Conservation (phyloP, 176 grass and related monocot genomes). For the Bothriochloa decipiens region DNA sequence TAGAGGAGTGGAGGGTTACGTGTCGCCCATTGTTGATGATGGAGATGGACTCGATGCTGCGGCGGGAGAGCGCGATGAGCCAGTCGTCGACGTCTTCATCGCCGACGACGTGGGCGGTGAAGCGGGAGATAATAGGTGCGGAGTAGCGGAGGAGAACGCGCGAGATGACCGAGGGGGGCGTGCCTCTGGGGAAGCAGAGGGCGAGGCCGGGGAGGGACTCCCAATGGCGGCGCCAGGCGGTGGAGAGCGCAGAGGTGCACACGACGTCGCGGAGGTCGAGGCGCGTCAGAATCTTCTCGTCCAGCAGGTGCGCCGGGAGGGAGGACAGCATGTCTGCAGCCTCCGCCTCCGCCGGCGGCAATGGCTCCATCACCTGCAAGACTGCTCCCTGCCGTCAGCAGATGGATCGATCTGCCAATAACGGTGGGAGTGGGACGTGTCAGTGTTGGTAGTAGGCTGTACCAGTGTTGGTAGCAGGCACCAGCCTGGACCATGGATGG, state of each 20-base stretch:
- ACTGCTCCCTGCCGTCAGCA: no score
- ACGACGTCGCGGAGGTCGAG: neutral
- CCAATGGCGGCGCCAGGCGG: slow-evolving; percentile 36
- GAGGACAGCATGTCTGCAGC: neutral
- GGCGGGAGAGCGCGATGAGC: slow-evolving; percentile 26
- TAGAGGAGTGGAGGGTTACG: neutral
- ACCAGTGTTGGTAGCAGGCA: no score
- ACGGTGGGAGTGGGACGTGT: no score
- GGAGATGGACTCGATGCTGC: slow-evolving; percentile 13
- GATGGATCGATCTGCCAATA: no score
- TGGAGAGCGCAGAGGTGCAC: slow-evolving; percentile 24
- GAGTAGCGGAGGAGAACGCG: neutral
- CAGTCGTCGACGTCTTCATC: neutral
- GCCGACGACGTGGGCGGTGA: neutral
- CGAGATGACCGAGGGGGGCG: neutral
- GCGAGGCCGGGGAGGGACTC: slow-evolving; percentile 16
- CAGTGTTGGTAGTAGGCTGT: no score
- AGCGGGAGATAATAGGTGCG: neutral
- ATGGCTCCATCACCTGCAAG: neutral
- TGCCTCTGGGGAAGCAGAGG: neutral
- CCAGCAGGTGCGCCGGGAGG: neutral
- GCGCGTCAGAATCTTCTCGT: neutral
- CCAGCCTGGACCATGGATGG: no score
- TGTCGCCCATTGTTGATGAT: neutral
- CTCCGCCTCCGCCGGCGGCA: neutral